Evolutionary conservation across 768 basidiomycete genomes (phyloP).

Genomic region (Boletus rex-veris): DNA sequence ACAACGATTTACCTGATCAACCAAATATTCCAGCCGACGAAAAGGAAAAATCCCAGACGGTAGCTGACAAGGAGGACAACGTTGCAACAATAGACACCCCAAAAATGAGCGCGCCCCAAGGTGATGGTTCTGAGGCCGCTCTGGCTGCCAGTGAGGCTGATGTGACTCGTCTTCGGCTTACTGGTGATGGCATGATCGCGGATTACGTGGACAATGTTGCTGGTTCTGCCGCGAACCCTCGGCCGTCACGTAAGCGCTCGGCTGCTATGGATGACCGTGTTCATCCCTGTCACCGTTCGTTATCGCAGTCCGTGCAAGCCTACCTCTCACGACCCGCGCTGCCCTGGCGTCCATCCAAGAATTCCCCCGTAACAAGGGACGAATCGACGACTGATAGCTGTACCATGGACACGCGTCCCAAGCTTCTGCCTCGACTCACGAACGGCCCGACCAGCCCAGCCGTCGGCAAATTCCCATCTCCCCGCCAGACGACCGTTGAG

Average conservation of each 20-base stretch:
- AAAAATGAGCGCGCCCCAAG: neutral
- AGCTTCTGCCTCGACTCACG: constrained; percentile 4
- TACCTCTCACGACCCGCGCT: constrained; percentile 33
- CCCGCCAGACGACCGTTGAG: neutral
- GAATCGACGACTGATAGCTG: neutral
- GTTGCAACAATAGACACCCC: neutral
- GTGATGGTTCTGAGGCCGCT: constrained; percentile 2
- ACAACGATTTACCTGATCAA: neutral
- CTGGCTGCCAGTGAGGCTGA: neutral
- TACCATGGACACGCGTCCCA: neutral
- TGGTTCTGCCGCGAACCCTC: constrained; percentile 17
- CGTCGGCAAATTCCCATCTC: neutral
- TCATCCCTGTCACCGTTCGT: constrained; percentile 38
- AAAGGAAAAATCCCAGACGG: constrained; percentile 6
- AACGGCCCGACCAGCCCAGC: neutral
- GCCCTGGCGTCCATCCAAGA: constrained; percentile 1
- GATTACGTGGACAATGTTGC: constrained; percentile 8
- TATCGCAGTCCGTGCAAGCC: constrained; percentile 47
- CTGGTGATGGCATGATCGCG: neutral
- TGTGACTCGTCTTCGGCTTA: neutral
- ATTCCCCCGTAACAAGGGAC: neutral
- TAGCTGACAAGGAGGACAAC: neutral
- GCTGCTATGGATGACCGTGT: neutral
- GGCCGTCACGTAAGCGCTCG: constrained; percentile 19
- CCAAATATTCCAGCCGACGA: neutral